Evolutionary conservation across 2,329 filamentous ascomycete species (phyloP).

Genomic region (Claviceps monticola): DNA sequence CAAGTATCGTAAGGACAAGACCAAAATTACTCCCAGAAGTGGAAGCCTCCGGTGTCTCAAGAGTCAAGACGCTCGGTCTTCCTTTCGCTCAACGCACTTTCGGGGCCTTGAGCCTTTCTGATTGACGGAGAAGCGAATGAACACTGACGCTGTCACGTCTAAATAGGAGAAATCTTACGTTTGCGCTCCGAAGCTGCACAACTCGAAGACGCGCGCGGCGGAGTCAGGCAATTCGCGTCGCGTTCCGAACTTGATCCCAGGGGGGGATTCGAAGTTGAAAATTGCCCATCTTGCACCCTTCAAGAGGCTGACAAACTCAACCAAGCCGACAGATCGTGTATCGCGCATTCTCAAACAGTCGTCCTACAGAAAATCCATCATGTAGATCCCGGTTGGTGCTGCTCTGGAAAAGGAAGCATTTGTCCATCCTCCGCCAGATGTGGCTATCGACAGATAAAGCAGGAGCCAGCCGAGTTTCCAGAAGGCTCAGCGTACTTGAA

Average conservation of each 20-base stretch:
- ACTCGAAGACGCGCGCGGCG: not conserved
- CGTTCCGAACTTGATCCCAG: not conserved
- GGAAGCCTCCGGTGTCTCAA: too few species aligned
- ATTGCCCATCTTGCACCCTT: not conserved
- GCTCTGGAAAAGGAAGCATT: not conserved
- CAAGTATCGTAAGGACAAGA: not conserved
- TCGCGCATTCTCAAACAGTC: not conserved
- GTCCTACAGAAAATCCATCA: not conserved
- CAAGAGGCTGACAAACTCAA: not conserved
- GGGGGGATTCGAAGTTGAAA: not conserved
- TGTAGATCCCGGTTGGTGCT: not conserved
- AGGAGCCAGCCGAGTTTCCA: not conserved
- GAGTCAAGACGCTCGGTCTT: too few species aligned
- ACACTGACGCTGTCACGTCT: not conserved
- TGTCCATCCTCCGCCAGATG: not conserved
- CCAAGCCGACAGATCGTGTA: too few species aligned
- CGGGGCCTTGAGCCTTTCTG: too few species aligned
- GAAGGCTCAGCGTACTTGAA: not conserved
- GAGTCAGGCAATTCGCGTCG: not conserved
- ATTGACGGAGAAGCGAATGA: not conserved
- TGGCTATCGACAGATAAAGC: not conserved
- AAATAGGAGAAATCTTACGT: not conserved
- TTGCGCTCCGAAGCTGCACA: not conserved
- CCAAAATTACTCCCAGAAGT: too few species aligned
- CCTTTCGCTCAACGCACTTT: too few species aligned